phyloP scores from a whole-genome alignment of 305 asterid genomes.

The Solanum hybrid region DNA sequence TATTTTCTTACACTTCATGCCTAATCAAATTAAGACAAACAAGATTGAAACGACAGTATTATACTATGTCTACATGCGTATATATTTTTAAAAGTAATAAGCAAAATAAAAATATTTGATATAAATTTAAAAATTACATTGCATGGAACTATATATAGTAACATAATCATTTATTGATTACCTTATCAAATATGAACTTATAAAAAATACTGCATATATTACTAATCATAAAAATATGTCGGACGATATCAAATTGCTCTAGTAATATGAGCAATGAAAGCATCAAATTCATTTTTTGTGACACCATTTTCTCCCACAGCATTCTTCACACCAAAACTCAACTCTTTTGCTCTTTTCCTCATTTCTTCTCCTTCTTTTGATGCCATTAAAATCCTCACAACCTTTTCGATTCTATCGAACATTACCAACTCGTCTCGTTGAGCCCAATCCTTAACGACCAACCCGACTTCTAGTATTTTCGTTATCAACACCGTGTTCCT shows the following conservation, averaged over 20 bases:
- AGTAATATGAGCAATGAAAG: conserved; percentile 44
- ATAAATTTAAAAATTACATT: not conserved
- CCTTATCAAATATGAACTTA: not conserved
- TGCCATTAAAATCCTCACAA: conserved; percentile 33
- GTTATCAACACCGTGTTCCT: conserved; percentile 24
- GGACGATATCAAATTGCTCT: conserved; percentile 10
- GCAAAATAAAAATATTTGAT: not conserved
- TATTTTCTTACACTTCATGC: not conserved
- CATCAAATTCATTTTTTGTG: conserved; percentile 28
- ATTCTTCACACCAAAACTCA: conserved; percentile 32
- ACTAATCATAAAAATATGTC: not conserved
- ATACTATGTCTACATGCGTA: not conserved
- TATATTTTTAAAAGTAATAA: not conserved
- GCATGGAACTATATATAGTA: not conserved
- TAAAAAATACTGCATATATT: not conserved
- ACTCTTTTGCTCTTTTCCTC: conserved; percentile 42
- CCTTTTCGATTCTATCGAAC: conserved; percentile 19
- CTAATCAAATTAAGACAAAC: not conserved
- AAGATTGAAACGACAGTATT: not conserved
- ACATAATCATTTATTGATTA: not conserved
- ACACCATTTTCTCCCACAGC: conserved; percentile 40
- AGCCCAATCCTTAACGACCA: conserved; percentile 36
- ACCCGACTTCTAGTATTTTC: conserved; percentile 35
- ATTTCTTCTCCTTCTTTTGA: conserved; percentile 40
- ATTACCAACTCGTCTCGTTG: conserved; percentile 22